Base-by-base conservation (phyloP, 1,284 basidiomycete genomes). In the Cryptococcus maquisensis region DNA sequence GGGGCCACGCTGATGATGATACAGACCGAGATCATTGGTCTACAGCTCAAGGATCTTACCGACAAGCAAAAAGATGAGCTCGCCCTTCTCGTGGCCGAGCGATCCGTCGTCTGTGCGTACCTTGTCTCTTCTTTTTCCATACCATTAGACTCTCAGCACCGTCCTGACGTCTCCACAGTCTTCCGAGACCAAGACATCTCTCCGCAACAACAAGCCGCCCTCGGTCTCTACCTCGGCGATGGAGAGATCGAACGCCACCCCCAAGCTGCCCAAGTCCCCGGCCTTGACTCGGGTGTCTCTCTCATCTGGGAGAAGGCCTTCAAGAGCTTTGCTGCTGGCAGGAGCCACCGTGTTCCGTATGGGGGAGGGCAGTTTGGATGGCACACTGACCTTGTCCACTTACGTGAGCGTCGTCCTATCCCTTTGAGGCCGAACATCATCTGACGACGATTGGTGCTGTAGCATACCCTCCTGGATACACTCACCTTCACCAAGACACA, bases 341-440 rank as follows among this genome's bases (percentile, higher is more conserved):
- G 56, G 20, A 51, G 32, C 37, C 48, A 41, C 35, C 51, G 60
- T 7, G 47, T 59, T 8, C 62, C 59, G 4, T 60, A 61, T 49
- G 59, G 58, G 23, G 61, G 86, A 16, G 65, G 65, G 21, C 59
- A 59, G 77, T 84, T 84, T 47, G 82, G 86, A 62, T 86, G 87
- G 77, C 82, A 85, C 57, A 77, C 86, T 58, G 79, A 78, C 65
- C 81, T 87, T 48, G 85, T 87, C 2, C 86, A 87, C 63, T 80
- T 87, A 54, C 84, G 60, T 56, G 21, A 46, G 50, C 46, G 2
- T 32, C 28, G 26, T 15, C 16, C 16, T 16, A n/a, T n/a, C 15
- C 18, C 15, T 16, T 32, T 15, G 15, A 10, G 28, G 6, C 26
- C n/a, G n/a, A n/a, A 16, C 21, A 21, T 40, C 21, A 13, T 3